These are phyloP conservation scores for Phytopythium litorale DNA, from an alignment of 352 stramenopile species.

Conservation along the genomic window DNA sequence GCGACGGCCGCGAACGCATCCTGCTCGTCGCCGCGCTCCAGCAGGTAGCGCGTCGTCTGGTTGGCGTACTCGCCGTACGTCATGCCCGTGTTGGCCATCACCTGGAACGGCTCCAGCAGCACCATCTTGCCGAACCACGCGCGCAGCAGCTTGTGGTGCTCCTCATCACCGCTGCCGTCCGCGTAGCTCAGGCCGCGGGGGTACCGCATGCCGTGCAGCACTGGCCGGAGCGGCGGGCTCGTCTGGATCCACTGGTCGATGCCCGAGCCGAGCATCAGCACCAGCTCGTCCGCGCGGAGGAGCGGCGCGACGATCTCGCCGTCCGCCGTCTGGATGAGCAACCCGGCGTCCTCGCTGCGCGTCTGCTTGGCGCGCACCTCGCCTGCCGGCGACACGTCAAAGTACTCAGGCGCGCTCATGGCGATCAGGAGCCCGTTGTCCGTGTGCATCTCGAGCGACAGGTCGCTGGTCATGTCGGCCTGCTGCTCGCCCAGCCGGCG, in stretches of 20 bases:
- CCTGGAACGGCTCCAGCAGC: constrained; percentile 31
- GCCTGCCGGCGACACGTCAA: constrained; percentile 41
- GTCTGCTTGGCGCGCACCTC: constrained; percentile 38
- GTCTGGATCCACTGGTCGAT: constrained; percentile 73
- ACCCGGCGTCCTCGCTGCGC: constrained; percentile 50
- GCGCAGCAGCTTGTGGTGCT: constrained; percentile 42
- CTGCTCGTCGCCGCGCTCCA: constrained; percentile 27
- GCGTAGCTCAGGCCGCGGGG: constrained; percentile 39
- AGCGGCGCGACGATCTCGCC: constrained; percentile 56
- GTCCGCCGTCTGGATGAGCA: constrained; percentile 57
- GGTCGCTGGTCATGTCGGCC: constrained; percentile 20
- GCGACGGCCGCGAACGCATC: constrained; percentile 39
- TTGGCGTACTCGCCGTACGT: constrained; percentile 53
- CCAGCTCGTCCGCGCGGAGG: constrained; percentile 63
- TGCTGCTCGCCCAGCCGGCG: constrained; percentile 4
- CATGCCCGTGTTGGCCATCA: constrained; percentile 56
- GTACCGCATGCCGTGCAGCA: constrained; percentile 77
- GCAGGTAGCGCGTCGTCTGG: constrained; percentile 46
- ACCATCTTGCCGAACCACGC: constrained; percentile 75
- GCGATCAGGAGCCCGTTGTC: constrained; percentile 75
- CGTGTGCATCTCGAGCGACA: constrained; percentile 73
- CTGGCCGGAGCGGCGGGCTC: constrained; percentile 41
- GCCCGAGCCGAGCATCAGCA: constrained; percentile 78
- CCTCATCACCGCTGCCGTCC: constrained; percentile 8
- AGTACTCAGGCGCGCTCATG: constrained; percentile 72